Conservation (phyloP, 208 protist species). For the Kentomonas sorsogonicus region DNA sequence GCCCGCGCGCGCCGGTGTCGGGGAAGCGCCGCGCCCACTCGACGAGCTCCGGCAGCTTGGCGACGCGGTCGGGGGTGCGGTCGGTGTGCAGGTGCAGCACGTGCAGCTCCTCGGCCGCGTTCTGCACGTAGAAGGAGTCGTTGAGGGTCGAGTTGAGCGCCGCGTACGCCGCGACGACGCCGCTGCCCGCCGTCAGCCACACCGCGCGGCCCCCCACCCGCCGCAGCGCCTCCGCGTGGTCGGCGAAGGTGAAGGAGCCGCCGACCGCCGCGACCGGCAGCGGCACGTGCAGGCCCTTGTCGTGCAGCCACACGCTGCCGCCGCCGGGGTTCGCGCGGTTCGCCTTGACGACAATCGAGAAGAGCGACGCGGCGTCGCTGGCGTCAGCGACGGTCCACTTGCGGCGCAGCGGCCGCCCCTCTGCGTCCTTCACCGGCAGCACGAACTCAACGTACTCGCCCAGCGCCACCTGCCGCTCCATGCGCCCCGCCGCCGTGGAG, state of each 20-base stretch:
- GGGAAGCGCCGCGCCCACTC: slow-evolving; percentile 31
- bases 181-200: slow-evolving; percentile 72
- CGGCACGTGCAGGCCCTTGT: slow-evolving; percentile 34
- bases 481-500: slow-evolving; percentile 14
- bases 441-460: slow-evolving; percentile 67
- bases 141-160: slow-evolving; percentile 36
- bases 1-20: neutral
- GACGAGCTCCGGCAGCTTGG: slow-evolving; percentile 37
- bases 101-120: slow-evolving; percentile 27
- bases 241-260: slow-evolving; percentile 62
- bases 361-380: slow-evolving; percentile 31
- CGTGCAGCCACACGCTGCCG: slow-evolving; percentile 61
- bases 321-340: slow-evolving; percentile 17
- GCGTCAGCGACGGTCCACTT: slow-evolving; percentile 65
- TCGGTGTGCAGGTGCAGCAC: slow-evolving; percentile 81
- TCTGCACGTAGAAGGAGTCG: slow-evolving; percentile 21
- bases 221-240: slow-evolving; percentile 41
- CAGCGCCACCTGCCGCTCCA: slow-evolving; percentile 28
- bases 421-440: slow-evolving; percentile 31
- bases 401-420: slow-evolving; percentile 26
- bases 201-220: slow-evolving; percentile 43
- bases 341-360: slow-evolving; percentile 66
- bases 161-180: slow-evolving; percentile 61
- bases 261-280: slow-evolving; percentile 44
- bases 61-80: slow-evolving; percentile 29